Percentiles rank a stretch among this genome's conserved stretches.
Conservation (phyloP, 2,329 filamentous ascomycete genomes). For the Capronia americana region DNA sequence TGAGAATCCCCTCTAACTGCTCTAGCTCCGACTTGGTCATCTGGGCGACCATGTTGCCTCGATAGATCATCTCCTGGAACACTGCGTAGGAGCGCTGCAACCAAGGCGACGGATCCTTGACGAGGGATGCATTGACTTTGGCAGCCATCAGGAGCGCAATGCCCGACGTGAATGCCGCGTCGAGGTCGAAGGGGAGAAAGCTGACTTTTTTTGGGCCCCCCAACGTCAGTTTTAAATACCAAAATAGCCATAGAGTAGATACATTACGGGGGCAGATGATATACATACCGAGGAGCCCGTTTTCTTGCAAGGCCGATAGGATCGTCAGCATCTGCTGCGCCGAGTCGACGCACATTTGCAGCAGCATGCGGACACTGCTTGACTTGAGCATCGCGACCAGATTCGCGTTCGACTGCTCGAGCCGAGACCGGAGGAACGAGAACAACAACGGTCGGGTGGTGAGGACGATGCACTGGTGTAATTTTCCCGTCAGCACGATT, state of each 20-base stretch:
- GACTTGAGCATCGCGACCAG: slow-evolving; percentile 46
- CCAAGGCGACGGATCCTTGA: slow-evolving; percentile 48
- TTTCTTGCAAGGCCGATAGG: slow-evolving; percentile 52
- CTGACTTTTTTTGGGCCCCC: slow-evolving; percentile 46
- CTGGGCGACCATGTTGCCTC: slow-evolving; percentile 56
- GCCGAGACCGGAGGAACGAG: slow-evolving; percentile 50
- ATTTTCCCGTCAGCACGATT: background rate
- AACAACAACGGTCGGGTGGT: slow-evolving; percentile 53
- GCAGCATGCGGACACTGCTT: slow-evolving; percentile 47
- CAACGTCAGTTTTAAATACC: slow-evolving; percentile 45
- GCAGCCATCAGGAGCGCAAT: slow-evolving; percentile 52
- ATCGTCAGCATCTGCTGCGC: slow-evolving; percentile 53
- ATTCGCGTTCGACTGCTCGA: slow-evolving; percentile 42
- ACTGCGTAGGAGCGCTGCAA: slow-evolving; percentile 52
- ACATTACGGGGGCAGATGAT: too few relatives aligned
- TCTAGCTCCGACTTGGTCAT: slow-evolving; percentile 55
- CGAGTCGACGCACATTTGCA: slow-evolving; percentile 54
- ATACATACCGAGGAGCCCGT: slow-evolving; percentile 55
- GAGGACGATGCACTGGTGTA: slow-evolving; percentile 49
- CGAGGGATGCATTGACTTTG: slow-evolving; percentile 46
- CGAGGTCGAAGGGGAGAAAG: slow-evolving; percentile 58
- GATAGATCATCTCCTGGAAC: slow-evolving; percentile 56
- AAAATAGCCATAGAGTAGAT: slow-evolving; percentile 34
- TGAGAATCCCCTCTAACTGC: slow-evolving; percentile 52
- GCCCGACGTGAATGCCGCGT: slow-evolving; percentile 53